Evolutionary conservation across 2,329 filamentous ascomycete genomes (phyloP), one percentile per base, ranked within the genome.

Genomic region (Xylaria sp.): DNA sequence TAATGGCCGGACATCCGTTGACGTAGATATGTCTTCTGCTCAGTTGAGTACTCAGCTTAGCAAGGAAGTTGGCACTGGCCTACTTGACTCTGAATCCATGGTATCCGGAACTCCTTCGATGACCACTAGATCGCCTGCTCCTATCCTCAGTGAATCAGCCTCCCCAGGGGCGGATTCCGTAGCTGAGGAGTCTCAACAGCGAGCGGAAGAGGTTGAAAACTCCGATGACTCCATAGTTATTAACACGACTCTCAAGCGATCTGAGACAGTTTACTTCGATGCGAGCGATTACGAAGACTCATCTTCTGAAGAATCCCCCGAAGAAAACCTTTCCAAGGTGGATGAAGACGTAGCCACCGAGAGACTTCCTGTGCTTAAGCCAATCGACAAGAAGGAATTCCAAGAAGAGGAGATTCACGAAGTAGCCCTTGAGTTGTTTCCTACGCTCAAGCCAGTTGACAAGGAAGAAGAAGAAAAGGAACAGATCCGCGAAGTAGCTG

Each of bases 61-160:
- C 52, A 77, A 76, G 67, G 75, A 71, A 65, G 57, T 67, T 54
- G 73, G 71, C 59, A 74, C 67, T 18, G 60, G 63, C 57, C 62
- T 69, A 37, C 62, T 58, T 44, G 61, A 64, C 44, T 67, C 71
- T 16, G 61, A 69, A 11, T 52, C 60, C n/a, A 65, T 67, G 58
- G 58, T 72, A 10, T 56, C 67, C 2, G 68, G 72, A 54, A 64
- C 69, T 16, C 65, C 70, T 13, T 61, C 68, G n/a, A 65, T 68
- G 3, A 30, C 19, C 19, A 50, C 35, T n/a, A 51, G 53, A 19
- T 18, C 48, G 9, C 7, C 48, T 34, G n/a, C 37, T 10, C 44
- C 44, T 48, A 19, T 19, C 23, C 37, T 9, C 10, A 19, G 46
- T 37, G 52, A 19, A 58, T 54, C 46, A n/a, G 16, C 34, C 8